Conservation (phyloP, 2,329 filamentous ascomycete species). For the Penicillium aurantiogriseum region DNA sequence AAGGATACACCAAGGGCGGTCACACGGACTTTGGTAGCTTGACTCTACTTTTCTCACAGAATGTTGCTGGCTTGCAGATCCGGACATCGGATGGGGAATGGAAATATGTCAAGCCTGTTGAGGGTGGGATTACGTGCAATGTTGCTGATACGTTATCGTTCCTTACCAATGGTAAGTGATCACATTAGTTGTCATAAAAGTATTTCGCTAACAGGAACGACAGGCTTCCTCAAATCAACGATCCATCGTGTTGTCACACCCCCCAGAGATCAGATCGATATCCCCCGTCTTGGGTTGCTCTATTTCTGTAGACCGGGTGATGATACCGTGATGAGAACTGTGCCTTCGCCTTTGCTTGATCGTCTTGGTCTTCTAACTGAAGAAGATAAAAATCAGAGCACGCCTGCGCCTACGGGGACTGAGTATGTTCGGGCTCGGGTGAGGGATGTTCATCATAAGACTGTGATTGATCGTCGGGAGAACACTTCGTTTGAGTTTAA, state of each 20-base stretch:
- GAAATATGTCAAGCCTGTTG: slow-evolving; percentile 52
- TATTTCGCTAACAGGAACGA: not conserved
- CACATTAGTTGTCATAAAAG: not conserved
- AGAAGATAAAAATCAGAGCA: slow-evolving; percentile 40
- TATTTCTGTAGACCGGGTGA: slow-evolving; percentile 42
- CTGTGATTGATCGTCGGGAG: slow-evolving; percentile 45
- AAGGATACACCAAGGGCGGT: slow-evolving; percentile 47
- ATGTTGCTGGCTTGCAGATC: slow-evolving; percentile 57
- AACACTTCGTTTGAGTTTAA: slow-evolving; percentile 49
- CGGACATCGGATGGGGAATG: slow-evolving; percentile 47
- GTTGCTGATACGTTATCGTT: slow-evolving; percentile 51
- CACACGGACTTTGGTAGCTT: slow-evolving; percentile 60
- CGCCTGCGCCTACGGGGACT: slow-evolving; percentile 41
- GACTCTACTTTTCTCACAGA: slow-evolving; percentile 58
- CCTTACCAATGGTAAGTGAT: slow-evolving; percentile 45
- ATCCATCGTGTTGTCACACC: slow-evolving; percentile 38
- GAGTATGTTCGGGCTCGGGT: slow-evolving; percentile 50
- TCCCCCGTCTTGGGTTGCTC: slow-evolving; percentile 36
- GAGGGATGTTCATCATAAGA: slow-evolving; percentile 49
- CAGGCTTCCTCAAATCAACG: slow-evolving; percentile 33
- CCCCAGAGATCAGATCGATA: slow-evolving; percentile 35
- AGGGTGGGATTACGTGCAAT: slow-evolving; percentile 53
- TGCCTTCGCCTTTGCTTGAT: slow-evolving; percentile 39
- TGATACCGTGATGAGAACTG: slow-evolving; percentile 28
- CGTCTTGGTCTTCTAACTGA: slow-evolving; percentile 41